Base-by-base conservation (phyloP, 306 rosid genomes). In the Vicia faba region DNA sequence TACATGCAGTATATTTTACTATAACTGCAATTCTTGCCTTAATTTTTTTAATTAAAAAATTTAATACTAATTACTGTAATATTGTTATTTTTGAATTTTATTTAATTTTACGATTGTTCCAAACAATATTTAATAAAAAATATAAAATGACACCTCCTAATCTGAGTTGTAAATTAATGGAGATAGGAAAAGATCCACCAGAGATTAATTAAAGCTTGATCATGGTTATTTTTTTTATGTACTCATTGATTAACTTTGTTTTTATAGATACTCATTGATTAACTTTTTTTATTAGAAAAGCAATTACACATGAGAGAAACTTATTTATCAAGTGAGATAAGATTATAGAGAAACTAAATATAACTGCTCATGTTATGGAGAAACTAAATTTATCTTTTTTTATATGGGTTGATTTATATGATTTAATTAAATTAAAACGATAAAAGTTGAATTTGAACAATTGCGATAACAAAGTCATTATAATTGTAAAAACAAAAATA, bases 241-340 rank as follows among this genome's bases (percentile, higher is more conserved):
- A 33, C 38, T 33, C 9, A 1, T 33, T 33, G 9, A 33, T 53
- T 33, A 59, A 35, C 54, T 48, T 45, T 14, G 23, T 48, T 48
- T 15, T 48, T 8, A 48, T 15, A 8, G 11, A 11, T 14, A 38
- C 15, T 69, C 31, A 20, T 35, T 14, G 10, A 16, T 43, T 43
- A 59, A 38, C 36, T 54, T 54, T 20, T 20, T 50, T 46, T 28
- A 20, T 46, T 25, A 38, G 15, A 28, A 26, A 71, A 71, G 50
- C 53, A 55, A 54, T 44, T 45, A 11, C 44, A 38, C 66, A 5
- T 35, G 26, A 14, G 2, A 45, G n/a, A 9, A 61, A 65, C 43
- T n/a, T 57, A 16, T 35, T 11, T 15, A 25, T 19, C 8, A 60
- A 18, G 2, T 40, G 12, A 58, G 23, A 67, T 51, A 10, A 53